Base-by-base conservation (phyloP, 208 protist species). In the Leishmania tarentolae region DNA sequence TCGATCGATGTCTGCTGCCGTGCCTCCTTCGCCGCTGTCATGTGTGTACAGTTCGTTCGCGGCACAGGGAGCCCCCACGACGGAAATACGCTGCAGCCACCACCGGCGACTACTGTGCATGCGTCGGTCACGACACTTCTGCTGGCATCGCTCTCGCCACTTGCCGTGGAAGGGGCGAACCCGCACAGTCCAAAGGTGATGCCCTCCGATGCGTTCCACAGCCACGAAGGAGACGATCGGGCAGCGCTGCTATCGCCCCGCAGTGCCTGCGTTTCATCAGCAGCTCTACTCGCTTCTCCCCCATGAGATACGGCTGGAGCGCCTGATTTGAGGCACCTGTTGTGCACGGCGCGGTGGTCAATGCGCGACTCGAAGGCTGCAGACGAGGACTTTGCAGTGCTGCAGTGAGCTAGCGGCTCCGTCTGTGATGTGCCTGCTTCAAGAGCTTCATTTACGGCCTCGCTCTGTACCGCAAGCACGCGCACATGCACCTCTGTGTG, bases 1-100 rank as follows among this genome's bases (percentile, higher is more conserved):
- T 24, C 19, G 17, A 53, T 13, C 0, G 31, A 31, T 42, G 47
- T n/a, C 31, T 44, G 65, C 68, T 76, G 53, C 3, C 47, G 42
- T 42, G 81, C 65, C 42, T 53, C 65, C 74, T 56, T 76, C n/a
- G 81, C 68, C 1, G 81, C 81, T 2, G 56, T 46, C 24, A 31
- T 57, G 52, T 84, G 81, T 1, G 81, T 77, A 57, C 65, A 37
- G 65, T 84, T 84, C 0, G 81, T 80, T 2, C 68, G 75, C 35
- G 81, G 75, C 35, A 84, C 31, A 0, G 75, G 75, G 11, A 84
- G 68, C 6, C 81, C 40, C 68, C 81, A 76, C 56, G 53, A 9
- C 31, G 50, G 17, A 21, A 76, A 66, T 37, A 44, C 40, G 7
- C 46, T 5, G 52, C 17, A 3, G 24, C n/a, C 7, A n/a, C 69